Conservation (phyloP, 345 rosid genomes). For the Euphorbia tirucalli region DNA sequence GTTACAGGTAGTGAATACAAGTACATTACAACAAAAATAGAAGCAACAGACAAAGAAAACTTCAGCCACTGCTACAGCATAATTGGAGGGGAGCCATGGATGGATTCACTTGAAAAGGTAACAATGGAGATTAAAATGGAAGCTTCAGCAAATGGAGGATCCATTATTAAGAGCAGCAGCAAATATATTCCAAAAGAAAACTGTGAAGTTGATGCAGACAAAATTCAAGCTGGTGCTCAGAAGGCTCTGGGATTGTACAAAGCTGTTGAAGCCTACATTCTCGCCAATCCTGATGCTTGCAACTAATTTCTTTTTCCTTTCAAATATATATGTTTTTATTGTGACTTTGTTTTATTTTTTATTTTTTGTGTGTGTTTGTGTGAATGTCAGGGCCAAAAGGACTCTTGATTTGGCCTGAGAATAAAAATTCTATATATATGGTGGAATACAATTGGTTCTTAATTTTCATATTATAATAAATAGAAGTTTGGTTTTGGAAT, state of each 20-base stretch:
- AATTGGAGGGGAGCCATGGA: conserved; percentile 24
- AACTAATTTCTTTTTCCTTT: too few relatives aligned
- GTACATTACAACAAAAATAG: conserved; percentile 33
- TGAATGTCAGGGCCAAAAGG: too few relatives aligned
- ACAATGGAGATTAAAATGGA: conserved; percentile 36
- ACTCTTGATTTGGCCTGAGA: too few relatives aligned
- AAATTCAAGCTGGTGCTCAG: conserved; percentile 4
- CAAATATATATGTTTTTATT: too few relatives aligned
- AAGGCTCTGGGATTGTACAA: background rate
- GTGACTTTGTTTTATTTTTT: too few relatives aligned
- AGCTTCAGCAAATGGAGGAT: conserved; percentile 29
- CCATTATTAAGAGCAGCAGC: conserved; percentile 12
- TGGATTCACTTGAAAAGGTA: conserved; percentile 31
- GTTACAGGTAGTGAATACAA: conserved; percentile 29
- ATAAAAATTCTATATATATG: too few relatives aligned
- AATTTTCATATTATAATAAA: too few relatives aligned
- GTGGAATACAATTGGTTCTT: too few relatives aligned
- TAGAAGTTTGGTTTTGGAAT: too few relatives aligned
- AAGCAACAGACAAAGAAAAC: conserved; percentile 37
- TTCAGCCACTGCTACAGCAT: conserved; percentile 28
- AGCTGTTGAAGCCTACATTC: background rate
- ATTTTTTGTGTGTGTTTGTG: too few relatives aligned
- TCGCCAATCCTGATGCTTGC: background rate
- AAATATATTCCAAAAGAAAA: background rate
- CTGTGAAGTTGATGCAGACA: background rate